A percentile compares a stretch with the other conserved stretches of the same genome.
Conservation (phyloP, 345 rosid genomes). For the Xanthoceras sorbifolium region DNA sequence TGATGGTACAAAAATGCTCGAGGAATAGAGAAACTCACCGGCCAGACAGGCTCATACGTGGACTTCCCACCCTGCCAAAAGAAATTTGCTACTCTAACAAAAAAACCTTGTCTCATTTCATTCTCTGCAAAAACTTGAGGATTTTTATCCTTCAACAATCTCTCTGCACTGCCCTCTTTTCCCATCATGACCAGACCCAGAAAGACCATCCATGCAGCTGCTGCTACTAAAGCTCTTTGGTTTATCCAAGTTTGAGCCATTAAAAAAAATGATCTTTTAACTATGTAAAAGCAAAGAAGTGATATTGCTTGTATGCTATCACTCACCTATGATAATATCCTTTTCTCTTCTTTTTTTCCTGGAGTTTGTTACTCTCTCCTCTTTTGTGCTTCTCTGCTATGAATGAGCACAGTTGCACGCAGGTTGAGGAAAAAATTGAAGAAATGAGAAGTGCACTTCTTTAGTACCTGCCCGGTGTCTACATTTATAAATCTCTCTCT, state of each 20-base stretch:
- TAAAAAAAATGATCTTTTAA: background rate
- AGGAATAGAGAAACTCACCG: slow-evolving; percentile 44
- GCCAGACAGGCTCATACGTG: slow-evolving; percentile 74
- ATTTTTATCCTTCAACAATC: slow-evolving; percentile 36
- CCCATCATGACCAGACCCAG: slow-evolving; percentile 30
- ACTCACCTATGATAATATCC: background rate
- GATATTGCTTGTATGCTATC: background rate
- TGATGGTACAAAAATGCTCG: background rate
- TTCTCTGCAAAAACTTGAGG: slow-evolving; percentile 16
- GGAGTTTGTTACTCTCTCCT: background rate
- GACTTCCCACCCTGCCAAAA: slow-evolving; percentile 60
- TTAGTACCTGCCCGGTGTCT: slow-evolving; percentile 10
- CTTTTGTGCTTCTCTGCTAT: background rate
- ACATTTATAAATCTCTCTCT: slow-evolving; percentile 30
- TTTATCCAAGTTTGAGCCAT: slow-evolving; percentile 32
- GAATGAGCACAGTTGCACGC: background rate
- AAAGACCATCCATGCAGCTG: slow-evolving; percentile 25
- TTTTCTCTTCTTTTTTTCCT: too few relatives aligned
- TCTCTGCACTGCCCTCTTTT: slow-evolving; percentile 40
- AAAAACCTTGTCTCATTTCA: slow-evolving; percentile 19
- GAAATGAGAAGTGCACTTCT: slow-evolving; percentile 19
- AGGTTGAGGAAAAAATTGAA: slow-evolving; percentile 1
- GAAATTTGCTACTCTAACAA: slow-evolving; percentile 41
- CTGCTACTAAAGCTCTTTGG: slow-evolving; percentile 19
- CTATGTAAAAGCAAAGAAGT: background rate